Evolutionary conservation across 2,329 filamentous ascomycete genomes (phyloP).

Genomic region (Ascosphaera apis): DNA sequence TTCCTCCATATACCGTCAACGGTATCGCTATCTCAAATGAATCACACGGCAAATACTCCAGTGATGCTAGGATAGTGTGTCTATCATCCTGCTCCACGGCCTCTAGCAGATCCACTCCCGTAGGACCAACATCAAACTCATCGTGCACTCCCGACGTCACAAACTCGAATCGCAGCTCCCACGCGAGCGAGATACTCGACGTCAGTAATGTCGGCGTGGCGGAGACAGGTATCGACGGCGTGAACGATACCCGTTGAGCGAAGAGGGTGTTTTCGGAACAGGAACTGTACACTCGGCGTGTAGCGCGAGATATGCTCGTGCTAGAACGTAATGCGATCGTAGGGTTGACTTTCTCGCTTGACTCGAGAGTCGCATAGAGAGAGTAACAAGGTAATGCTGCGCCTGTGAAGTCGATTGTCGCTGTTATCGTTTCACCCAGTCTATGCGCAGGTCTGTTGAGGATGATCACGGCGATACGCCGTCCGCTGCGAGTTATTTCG

Average conservation of each 20-base stretch:
- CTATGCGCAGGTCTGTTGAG: constrained; percentile 73
- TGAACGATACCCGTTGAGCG: constrained; percentile 56
- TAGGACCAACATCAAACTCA: constrained; percentile 14
- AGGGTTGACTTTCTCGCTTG: constrained; percentile 59
- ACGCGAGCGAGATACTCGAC: constrained; percentile 64
- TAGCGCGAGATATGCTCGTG: constrained; percentile 68
- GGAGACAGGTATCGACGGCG: constrained; percentile 55
- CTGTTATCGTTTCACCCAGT: constrained; percentile 65
- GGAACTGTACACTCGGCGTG: constrained; percentile 55
- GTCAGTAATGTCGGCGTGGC: constrained; percentile 87
- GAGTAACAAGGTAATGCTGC: constrained; percentile 67
- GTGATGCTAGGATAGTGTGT: constrained; percentile 52
- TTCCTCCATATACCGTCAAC: constrained; percentile 49
- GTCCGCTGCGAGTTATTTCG: constrained; percentile 81
- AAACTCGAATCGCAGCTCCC: constrained; percentile 81
- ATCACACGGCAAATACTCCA: constrained; percentile 59
- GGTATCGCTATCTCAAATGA: constrained; percentile 80
- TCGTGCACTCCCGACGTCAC: constrained; percentile 42
- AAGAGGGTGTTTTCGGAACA: constrained; percentile 67
- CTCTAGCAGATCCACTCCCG: constrained; percentile 41
- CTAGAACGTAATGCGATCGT: constrained; percentile 64
- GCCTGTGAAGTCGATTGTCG: constrained; percentile 61
- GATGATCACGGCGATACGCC: constrained; percentile 73
- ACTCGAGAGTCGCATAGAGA: constrained; percentile 64
- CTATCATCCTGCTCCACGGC: constrained; percentile 58